These are phyloP conservation scores for Neophaeococcomyces mojaviensis DNA, from an alignment of 2,329 filamentous ascomycete species.

Conservation along the genomic window DNA sequence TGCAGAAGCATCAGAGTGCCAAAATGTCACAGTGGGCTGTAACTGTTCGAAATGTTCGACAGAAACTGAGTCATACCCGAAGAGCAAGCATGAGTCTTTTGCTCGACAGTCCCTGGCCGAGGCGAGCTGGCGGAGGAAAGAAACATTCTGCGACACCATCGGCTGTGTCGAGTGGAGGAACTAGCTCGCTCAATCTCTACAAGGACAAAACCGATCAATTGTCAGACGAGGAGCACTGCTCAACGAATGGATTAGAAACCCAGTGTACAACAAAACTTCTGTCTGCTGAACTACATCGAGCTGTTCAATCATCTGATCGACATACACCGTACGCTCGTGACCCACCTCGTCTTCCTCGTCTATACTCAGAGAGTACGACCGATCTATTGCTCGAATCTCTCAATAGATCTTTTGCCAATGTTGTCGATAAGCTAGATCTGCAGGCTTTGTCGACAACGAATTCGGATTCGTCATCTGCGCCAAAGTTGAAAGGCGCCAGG, in stretches of 20 bases:
- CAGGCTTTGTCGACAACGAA: slow-evolving; percentile 10
- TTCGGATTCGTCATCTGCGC: background rate
- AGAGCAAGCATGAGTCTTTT: slow-evolving; percentile 7
- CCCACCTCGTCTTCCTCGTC: slow-evolving; percentile 2
- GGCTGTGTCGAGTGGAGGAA: background rate
- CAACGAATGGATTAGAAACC: slow-evolving; percentile 10
- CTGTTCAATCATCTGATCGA: too few relatives aligned
- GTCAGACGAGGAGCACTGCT: background rate
- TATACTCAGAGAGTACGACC: slow-evolving; percentile 4
- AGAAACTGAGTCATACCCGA: slow-evolving; percentile 6
- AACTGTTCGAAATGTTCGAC: slow-evolving; percentile 1
- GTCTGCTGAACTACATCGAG: too few relatives aligned
- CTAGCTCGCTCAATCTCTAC: slow-evolving; percentile 11
- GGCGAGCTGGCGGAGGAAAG: background rate
- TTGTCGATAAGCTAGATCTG: slow-evolving; percentile 20
- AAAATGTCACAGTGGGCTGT: background rate
- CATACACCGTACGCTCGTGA: background rate
- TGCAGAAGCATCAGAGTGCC: background rate
- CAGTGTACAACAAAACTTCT: too few relatives aligned
- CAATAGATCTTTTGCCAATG: slow-evolving; percentile 20
- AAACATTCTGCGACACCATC: background rate
- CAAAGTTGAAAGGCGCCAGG: slow-evolving; percentile 4
- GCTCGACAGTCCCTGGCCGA: background rate
- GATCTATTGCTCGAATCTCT: slow-evolving; percentile 15
- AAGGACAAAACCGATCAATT: slow-evolving; percentile 10